These are phyloP conservation scores for Rhexocercosporidium sp. DNA, from an alignment of 2,329 filamentous ascomycete species.

Conservation along the genomic window DNA sequence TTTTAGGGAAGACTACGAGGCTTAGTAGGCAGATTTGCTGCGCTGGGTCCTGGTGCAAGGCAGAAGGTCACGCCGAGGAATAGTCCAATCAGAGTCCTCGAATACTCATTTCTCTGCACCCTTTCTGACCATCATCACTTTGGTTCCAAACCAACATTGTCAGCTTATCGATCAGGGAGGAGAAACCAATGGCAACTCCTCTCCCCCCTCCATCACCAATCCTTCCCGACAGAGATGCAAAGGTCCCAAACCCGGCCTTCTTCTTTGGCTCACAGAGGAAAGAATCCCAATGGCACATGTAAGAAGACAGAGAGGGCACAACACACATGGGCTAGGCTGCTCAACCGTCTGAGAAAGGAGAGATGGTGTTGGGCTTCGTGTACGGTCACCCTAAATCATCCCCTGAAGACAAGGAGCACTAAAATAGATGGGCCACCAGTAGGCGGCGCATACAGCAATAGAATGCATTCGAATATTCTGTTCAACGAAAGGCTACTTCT, in stretches of 20 bases:
- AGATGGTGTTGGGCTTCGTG: background rate
- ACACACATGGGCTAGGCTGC: background rate
- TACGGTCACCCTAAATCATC: background rate
- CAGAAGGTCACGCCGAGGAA: background rate
- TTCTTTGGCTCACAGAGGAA: background rate
- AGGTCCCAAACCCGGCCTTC: background rate
- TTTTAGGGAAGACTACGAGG: background rate
- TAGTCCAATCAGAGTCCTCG: background rate
- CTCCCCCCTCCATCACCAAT: background rate
- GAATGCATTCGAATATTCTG: background rate
- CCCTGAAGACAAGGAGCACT: background rate
- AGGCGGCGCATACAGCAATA: background rate
- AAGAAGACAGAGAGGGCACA: background rate
- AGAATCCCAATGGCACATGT: background rate
- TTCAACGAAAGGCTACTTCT: background rate
- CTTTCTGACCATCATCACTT: background rate
- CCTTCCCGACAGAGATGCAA: background rate
- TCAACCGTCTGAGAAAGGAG: background rate
- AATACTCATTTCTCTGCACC: background rate
- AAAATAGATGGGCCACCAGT: background rate
- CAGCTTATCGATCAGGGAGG: background rate
- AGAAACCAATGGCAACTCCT: background rate
- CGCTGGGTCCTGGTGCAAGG: background rate
- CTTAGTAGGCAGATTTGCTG: background rate
- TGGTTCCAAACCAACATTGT: background rate